Evolutionary conservation across 202 grass and related monocot genomes (phyloP).

Genomic region (Setaria viridis): DNA sequence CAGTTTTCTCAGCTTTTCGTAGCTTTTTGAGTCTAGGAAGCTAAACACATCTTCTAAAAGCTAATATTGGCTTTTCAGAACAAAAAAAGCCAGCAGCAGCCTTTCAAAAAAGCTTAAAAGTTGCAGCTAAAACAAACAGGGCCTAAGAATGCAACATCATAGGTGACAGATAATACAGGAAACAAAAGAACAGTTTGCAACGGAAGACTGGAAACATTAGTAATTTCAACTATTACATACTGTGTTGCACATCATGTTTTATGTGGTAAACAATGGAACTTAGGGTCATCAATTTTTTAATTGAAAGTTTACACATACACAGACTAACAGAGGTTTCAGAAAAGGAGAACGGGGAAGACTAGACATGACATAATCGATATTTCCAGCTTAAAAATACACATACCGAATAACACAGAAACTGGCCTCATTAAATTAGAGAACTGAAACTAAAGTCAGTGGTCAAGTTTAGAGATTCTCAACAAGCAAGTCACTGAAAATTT

Average conservation of each 20-base stretch:
- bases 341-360: neutral
- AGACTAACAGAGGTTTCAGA: slow-evolving; percentile 7
- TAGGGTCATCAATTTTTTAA: slow-evolving; percentile 24
- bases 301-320: neutral
- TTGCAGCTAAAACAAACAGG: too few species aligned
- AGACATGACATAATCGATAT: neutral
- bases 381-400: slow-evolving; percentile 24
- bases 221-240: slow-evolving; percentile 5
- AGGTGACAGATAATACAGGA: neutral
- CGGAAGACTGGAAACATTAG: neutral
- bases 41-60: too few species aligned
- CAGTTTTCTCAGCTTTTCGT: too few species aligned
- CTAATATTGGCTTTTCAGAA: too few species aligned
- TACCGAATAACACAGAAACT: slow-evolving; percentile 6
- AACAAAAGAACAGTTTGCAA: neutral
- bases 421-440: slow-evolving; percentile 1
- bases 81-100: too few species aligned
- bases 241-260: neutral
- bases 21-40: too few species aligned
- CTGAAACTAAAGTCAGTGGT: neutral
- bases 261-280: slow-evolving; percentile 6
- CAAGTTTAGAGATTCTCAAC: slow-evolving; percentile 1
- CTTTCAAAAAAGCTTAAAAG: too few species aligned
- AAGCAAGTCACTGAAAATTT: neutral
- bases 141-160: neutral